A percentile compares a stretch with the other conserved stretches of the same genome.
These are phyloP conservation scores for Mycoemilia scoparia DNA, from an alignment of 192 early-diverging fungal genomes.

Conservation along the genomic window DNA sequence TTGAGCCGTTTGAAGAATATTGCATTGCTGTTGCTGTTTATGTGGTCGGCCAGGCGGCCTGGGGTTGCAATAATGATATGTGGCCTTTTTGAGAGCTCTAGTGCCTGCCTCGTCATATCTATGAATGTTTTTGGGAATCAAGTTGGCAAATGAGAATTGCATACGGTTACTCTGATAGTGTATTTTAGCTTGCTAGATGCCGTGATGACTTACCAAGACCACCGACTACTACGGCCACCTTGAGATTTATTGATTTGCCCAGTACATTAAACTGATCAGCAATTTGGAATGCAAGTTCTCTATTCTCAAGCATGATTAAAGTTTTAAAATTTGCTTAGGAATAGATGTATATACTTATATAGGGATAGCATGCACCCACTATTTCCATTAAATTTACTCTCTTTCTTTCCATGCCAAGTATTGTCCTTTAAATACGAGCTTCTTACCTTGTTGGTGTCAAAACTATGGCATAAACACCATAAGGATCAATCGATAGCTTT, in stretches of 20 bases:
- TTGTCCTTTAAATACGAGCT: too few species aligned
- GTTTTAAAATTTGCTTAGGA: neutral
- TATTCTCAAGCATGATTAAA: too few species aligned
- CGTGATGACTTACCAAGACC: too few species aligned
- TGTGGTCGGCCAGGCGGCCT: slow-evolving; percentile 84
- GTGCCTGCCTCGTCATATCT: slow-evolving; percentile 88
- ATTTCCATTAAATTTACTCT: neutral
- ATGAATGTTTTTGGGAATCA: neutral
- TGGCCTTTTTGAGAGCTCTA: slow-evolving; percentile 63
- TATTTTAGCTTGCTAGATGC: slow-evolving; percentile 30
- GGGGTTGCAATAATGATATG: slow-evolving; percentile 93
- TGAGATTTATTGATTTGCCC: slow-evolving; percentile 68
- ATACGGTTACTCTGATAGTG: neutral
- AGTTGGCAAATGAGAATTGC: neutral
- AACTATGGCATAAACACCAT: slow-evolving; percentile 89
- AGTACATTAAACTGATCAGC: slow-evolving; percentile 93
- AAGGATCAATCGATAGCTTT: slow-evolving; percentile 86
- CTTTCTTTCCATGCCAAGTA: too few species aligned
- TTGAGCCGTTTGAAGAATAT: slow-evolving; percentile 51
- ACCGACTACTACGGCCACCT: slow-evolving; percentile 77
- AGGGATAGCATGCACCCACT: neutral
- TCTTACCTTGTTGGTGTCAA: slow-evolving; percentile 86
- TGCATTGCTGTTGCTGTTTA: slow-evolving; percentile 54
- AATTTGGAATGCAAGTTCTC: slow-evolving; percentile 96
- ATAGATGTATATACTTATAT: neutral